phyloP scores from a whole-genome alignment of 805 yeast species.

The Yamadazyma paraphyllophila region DNA sequence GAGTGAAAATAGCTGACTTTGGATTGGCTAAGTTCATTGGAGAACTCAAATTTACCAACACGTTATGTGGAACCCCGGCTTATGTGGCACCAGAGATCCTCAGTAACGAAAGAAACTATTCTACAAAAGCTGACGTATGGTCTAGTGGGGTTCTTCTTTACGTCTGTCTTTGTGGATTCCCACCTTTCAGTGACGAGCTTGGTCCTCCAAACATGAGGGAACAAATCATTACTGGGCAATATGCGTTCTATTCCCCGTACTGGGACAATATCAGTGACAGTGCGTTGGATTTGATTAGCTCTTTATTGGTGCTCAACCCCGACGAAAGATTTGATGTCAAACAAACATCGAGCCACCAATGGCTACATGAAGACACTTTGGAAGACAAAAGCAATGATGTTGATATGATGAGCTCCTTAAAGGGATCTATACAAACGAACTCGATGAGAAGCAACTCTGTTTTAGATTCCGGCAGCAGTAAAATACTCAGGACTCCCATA shows the following conservation, averaged over 20 bases:
- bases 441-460: slow-evolving; percentile 12
- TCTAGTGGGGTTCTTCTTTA: slow-evolving; percentile 76
- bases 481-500: slow-evolving; percentile 16
- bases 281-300: slow-evolving; percentile 63
- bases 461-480: slow-evolving; percentile 1
- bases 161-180: slow-evolving; percentile 80
- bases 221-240: slow-evolving; percentile 64
- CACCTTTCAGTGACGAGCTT: slow-evolving; percentile 79
- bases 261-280: slow-evolving; percentile 72
- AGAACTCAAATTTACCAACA: slow-evolving; percentile 68
- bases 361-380: slow-evolving; percentile 35
- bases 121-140: slow-evolving; percentile 79
- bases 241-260: slow-evolving; percentile 74
- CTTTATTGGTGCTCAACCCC: slow-evolving; percentile 55
- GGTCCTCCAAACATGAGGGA: slow-evolving; percentile 79
- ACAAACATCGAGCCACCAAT: slow-evolving; percentile 40
- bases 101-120: slow-evolving; percentile 54
- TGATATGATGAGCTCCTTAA: not conserved
- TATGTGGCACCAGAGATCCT: slow-evolving; percentile 83
- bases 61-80: slow-evolving; percentile 84
- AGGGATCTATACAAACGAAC: not conserved
- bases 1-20: slow-evolving; percentile 79
- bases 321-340: slow-evolving; percentile 39
- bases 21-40: slow-evolving; percentile 73
- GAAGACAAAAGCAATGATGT: slow-evolving; percentile 4